Evolutionary conservation across 106 monocot genomes (phyloP).

Genomic region (Apostasia ramifera): DNA sequence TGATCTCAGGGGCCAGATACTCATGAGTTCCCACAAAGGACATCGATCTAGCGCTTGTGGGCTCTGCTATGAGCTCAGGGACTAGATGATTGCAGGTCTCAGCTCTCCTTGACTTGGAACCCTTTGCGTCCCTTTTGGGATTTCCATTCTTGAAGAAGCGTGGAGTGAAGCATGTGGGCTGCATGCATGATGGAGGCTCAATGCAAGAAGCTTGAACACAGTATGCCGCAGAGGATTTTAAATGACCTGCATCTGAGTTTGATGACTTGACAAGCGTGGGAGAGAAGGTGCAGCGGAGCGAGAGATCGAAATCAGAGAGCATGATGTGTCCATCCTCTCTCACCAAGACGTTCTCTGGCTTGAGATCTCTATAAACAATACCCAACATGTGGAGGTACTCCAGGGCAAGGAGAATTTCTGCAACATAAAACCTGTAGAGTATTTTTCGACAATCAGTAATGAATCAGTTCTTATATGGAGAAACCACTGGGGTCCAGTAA

Average conservation of each 20-base stretch:
- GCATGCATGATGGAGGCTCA: neutral
- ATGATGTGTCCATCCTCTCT: conserved; percentile 8
- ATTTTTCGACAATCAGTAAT: no score
- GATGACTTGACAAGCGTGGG: conserved; percentile 1
- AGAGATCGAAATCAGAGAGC: conserved; percentile 6
- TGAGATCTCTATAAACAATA: conserved; percentile 4
- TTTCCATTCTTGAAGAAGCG: neutral
- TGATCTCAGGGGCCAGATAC: conserved; percentile 2
- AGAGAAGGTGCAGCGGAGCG: conserved; percentile 6
- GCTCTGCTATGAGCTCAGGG: conserved; percentile 1
- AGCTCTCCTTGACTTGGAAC: no score
- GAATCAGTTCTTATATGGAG: no score
- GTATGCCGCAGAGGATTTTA: neutral
- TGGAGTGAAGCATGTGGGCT: conserved; percentile 1
- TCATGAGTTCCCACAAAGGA: conserved; percentile 5
- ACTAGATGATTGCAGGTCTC: neutral
- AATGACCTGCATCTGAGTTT: neutral
- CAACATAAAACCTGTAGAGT: conserved; percentile 6
- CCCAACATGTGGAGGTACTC: conserved; percentile 9
- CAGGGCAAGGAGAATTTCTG: conserved; percentile 3
- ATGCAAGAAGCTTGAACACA: conserved; percentile 1
- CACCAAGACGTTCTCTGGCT: conserved; percentile 6
- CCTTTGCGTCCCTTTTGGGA: neutral
- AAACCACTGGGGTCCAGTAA: no score
- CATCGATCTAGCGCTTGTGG: conserved; percentile 2